A percentile compares a stretch with the other conserved stretches of the same genome.
Evolutionary conservation across 1,284 basidiomycete genomes (phyloP).

Genomic region (Tilletia horrida): DNA sequence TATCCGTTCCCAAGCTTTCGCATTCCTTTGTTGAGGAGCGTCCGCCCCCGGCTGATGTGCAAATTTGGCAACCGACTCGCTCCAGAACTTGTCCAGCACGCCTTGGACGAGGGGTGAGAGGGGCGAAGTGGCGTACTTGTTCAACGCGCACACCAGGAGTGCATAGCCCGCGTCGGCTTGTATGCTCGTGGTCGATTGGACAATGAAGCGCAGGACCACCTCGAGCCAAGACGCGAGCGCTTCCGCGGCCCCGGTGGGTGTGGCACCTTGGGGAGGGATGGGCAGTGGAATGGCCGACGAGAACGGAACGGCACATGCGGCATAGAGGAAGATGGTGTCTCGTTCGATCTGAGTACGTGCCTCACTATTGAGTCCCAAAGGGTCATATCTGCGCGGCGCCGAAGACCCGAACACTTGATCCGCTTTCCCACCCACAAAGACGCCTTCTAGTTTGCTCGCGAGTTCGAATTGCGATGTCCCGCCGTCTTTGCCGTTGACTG

Average conservation of each 20-base stretch:
- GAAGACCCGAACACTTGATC: neutral
- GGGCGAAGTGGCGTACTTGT: slow-evolving; percentile 42
- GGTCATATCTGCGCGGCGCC: neutral
- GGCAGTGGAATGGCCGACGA: slow-evolving; percentile 8
- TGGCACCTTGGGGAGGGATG: neutral
- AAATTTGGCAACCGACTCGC: slow-evolving; percentile 19
- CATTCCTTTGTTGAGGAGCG: neutral
- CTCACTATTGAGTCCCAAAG: neutral
- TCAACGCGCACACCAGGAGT: slow-evolving; percentile 27
- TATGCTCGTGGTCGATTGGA: slow-evolving; percentile 12
- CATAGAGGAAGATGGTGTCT: slow-evolving; percentile 6
- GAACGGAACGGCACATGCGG: neutral
- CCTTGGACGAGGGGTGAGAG: slow-evolving; percentile 24
- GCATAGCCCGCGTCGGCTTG: slow-evolving; percentile 22
- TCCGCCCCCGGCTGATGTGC: no score
- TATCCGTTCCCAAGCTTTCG: neutral
- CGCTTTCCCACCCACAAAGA: slow-evolving; percentile 22
- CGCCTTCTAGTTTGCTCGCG: slow-evolving; percentile 29
- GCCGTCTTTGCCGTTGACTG: neutral
- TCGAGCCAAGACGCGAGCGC: slow-evolving; percentile 10
- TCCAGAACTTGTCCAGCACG: slow-evolving; percentile 37
- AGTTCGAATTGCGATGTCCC: slow-evolving; percentile 31
- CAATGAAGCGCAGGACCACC: slow-evolving; percentile 6
- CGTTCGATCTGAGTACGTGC: neutral
- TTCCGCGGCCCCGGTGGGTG: neutral